These are phyloP conservation scores for Camelina sativa DNA, from an alignment of 345 rosid species.

Conservation along the genomic window DNA sequence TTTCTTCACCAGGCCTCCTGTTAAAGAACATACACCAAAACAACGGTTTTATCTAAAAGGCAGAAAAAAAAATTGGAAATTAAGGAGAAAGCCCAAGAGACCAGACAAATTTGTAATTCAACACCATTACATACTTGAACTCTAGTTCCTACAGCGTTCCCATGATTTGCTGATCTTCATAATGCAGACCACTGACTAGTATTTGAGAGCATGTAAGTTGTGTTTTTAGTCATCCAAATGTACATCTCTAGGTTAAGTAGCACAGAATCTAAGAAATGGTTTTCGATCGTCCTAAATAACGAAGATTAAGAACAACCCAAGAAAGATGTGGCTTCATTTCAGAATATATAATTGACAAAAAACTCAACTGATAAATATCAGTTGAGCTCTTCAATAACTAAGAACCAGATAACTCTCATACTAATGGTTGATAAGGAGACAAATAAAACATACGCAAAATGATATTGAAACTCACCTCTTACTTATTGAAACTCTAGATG, in stretches of 20 bases:
- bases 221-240: not conserved
- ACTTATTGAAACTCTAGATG: constrained; percentile 31
- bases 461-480: constrained; percentile 36
- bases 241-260: not conserved
- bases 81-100: not conserved
- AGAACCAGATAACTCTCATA: not conserved
- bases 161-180: not conserved
- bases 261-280: not conserved
- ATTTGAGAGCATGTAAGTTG: not conserved
- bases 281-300: constrained; percentile 1
- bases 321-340: not conserved
- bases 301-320: not conserved
- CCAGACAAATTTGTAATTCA: not conserved
- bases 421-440: not conserved
- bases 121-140: not conserved
- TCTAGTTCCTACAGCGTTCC: not conserved
- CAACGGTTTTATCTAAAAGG: not conserved
- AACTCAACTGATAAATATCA: constrained; percentile 7
- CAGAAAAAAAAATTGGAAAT: constrained; percentile 3
- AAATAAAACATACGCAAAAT: not conserved
- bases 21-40: constrained; percentile 12
- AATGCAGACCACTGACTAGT: not conserved
- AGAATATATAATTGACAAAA: not conserved
- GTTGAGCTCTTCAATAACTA: not conserved
- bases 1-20: constrained; percentile 55